Conservation (phyloP, 768 basidiomycete genomes). For the Holtermanniella nyarrowii region DNA sequence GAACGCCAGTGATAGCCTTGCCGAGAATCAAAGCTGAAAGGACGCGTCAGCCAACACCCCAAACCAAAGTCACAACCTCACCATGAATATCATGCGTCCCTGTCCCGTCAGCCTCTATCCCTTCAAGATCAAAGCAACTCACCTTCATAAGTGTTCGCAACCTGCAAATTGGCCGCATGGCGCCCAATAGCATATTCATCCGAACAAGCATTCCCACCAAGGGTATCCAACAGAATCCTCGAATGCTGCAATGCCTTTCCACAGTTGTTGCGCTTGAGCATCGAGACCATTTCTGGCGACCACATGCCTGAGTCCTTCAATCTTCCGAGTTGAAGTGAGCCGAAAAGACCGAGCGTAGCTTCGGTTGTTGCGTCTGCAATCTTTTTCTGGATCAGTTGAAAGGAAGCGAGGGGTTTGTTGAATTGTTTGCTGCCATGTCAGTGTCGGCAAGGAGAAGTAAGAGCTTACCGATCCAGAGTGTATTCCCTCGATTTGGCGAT, state of each 20-base stretch:
- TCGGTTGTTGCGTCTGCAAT: conserved; percentile 87
- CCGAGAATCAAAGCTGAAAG: conserved; percentile 67
- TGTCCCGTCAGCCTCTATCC: conserved; percentile 22
- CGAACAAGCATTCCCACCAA: conserved; percentile 86
- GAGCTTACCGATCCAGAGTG: conserved; percentile 60
- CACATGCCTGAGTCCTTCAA: conserved; percentile 67
- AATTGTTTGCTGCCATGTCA: conserved; percentile 59
- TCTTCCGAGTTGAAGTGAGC: conserved; percentile 50
- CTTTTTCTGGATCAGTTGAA: conserved; percentile 98
- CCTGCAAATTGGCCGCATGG: conserved; percentile 87
- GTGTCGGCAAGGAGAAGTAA: neutral
- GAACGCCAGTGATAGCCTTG: conserved; percentile 79
- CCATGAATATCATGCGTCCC: conserved; percentile 32
- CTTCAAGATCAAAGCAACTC: conserved; percentile 52
- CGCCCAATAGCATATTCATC: conserved; percentile 93
- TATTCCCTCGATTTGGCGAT: conserved; percentile 66
- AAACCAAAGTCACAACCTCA: conserved; percentile 8
- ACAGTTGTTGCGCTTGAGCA: conserved; percentile 92
- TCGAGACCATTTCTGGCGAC: conserved; percentile 87
- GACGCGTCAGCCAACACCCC: neutral
- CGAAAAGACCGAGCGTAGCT: conserved; percentile 55
- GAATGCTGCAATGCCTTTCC: conserved; percentile 81
- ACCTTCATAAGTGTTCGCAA: conserved; percentile 95
- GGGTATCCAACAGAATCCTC: conserved; percentile 69
- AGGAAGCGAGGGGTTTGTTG: conserved; percentile 74